Base-by-base conservation (phyloP, 352 stramenopile species). In the Halophytophthora polymorphica region DNA sequence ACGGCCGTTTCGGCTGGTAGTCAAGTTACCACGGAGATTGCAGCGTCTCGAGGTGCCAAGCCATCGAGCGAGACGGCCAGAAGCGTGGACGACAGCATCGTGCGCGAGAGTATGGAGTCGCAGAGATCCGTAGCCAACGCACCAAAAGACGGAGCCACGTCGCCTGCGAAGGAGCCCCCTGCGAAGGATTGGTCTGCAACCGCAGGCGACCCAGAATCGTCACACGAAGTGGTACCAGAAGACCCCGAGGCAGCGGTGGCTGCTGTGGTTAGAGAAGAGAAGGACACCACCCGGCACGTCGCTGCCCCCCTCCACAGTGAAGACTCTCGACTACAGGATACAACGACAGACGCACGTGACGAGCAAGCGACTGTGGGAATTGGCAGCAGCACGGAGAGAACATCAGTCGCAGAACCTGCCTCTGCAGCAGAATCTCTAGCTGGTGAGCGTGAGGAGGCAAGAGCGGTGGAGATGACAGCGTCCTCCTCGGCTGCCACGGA, bases 81-180 rank as follows among this genome's bases (percentile, higher is more conserved):
- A 19, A 46, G 21, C 5, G 50, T 45, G 31, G 12, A 36, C 17
- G 33, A 28, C 34, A 13, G 10, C 12, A 86, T 89, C 40, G 75
- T 89, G 10, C 71, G 73, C 25, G 78, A 89, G 41, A 89, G 78
- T 34, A n/a, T 70, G 0, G 61, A 43, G 11, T 69, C 56, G 1
- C 55, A 45, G 23, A 73, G 60, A 29, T 66, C 58, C 1, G 23
- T 21, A 19, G 40, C 38, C 2, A 59, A 44, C 8, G 17, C 46
- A 3, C 7, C 34, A 25, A 15, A 5, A 28, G 64, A 50, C 50
- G 44, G 61, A 14, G 42, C 29, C 23, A 57, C 40, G 12, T 56
- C 53, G 1, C 40, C 45, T 23, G 50, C 56, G 53, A 34, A 11
- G 50, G 14, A 21, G 11, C 10, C 2, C 33, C 4, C 18, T 5